Evolutionary conservation across 805 yeast genomes (phyloP).

Genomic region (Wickerhamiella domercqiae): DNA sequence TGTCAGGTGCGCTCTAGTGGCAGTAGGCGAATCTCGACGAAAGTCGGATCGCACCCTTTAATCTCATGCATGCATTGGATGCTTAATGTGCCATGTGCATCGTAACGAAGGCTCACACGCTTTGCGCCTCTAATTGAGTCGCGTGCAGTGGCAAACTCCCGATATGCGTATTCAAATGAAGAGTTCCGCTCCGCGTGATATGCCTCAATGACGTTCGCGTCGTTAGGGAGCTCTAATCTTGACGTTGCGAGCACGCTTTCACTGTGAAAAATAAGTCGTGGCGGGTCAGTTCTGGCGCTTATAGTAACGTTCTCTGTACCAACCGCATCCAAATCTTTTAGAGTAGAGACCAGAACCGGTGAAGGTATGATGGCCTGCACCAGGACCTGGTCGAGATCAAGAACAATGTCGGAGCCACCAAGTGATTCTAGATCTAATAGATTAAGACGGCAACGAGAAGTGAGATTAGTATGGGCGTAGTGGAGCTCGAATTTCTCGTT

Average conservation of each 20-base stretch:
- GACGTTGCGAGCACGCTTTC: slow-evolving; percentile 61
- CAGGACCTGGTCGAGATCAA: slow-evolving; percentile 30
- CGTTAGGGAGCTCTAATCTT: slow-evolving; percentile 50
- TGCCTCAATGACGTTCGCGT: slow-evolving; percentile 45
- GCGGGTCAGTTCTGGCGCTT: slow-evolving; percentile 22
- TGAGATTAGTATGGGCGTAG: slow-evolving; percentile 21
- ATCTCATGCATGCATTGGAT: slow-evolving; percentile 30
- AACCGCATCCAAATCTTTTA: slow-evolving; percentile 42
- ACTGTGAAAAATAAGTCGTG: slow-evolving; percentile 43
- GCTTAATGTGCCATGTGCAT: slow-evolving; percentile 33
- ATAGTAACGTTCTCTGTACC: slow-evolving; percentile 28
- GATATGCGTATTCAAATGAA: slow-evolving; percentile 31
- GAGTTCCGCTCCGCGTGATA: slow-evolving; percentile 27
- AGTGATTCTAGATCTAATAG: slow-evolving; percentile 25
- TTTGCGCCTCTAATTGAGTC: slow-evolving; percentile 37
- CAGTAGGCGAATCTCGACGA: slow-evolving; percentile 21
- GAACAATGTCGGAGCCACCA: slow-evolving; percentile 22
- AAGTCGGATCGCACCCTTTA: slow-evolving; percentile 17
- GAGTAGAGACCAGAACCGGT: slow-evolving; percentile 35
- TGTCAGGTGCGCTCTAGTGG: no score
- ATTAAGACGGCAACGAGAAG: slow-evolving; percentile 42
- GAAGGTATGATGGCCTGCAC: slow-evolving; percentile 42
- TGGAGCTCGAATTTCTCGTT: slow-evolving; percentile 15
- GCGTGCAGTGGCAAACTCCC: slow-evolving; percentile 32
- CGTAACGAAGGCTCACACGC: slow-evolving; percentile 40